Percentiles rank a stretch among this genome's conserved stretches.
phyloP scores from a whole-genome alignment of 2,329 filamentous ascomycete genomes.

The Colletotrichum higginsianum region DNA sequence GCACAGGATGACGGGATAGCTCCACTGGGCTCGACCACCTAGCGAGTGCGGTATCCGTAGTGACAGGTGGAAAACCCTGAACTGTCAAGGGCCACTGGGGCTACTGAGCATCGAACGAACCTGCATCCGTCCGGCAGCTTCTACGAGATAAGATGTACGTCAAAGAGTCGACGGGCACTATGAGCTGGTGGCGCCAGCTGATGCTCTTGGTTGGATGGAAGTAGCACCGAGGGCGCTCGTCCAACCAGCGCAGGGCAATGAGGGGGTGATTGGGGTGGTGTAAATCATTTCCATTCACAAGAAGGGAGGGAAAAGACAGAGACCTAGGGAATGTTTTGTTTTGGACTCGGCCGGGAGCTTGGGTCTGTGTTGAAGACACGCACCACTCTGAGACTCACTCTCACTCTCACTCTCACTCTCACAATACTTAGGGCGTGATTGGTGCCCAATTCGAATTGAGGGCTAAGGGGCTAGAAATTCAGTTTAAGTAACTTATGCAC shows the following conservation, averaged over 20 bases:
- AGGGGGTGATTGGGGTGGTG: background rate
- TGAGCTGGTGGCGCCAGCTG: background rate
- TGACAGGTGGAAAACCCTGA: background rate
- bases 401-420: too few species aligned
- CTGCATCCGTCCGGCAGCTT: background rate
- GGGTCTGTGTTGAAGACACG: background rate
- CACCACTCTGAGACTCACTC: too few species aligned
- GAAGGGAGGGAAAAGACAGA: background rate
- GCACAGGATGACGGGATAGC: background rate
- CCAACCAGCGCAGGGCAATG: background rate
- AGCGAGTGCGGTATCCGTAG: background rate
- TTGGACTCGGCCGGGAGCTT: background rate
- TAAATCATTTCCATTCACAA: background rate
- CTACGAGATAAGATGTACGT: background rate
- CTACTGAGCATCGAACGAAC: background rate
- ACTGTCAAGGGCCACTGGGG: background rate
- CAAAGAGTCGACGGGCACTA: background rate
- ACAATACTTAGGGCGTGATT: too few species aligned
- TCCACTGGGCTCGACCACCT: background rate
- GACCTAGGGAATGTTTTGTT: conserved; percentile 2
- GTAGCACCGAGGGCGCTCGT: background rate
- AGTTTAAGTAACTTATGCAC: too few species aligned
- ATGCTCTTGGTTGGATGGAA: background rate
- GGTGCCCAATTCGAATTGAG: too few species aligned
- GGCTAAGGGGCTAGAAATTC: too few species aligned